Evolutionary conservation across 2,329 filamentous ascomycete species (phyloP), one percentile per base, ranked within the genome.

Genomic region (Sporothrix curviconia): DNA sequence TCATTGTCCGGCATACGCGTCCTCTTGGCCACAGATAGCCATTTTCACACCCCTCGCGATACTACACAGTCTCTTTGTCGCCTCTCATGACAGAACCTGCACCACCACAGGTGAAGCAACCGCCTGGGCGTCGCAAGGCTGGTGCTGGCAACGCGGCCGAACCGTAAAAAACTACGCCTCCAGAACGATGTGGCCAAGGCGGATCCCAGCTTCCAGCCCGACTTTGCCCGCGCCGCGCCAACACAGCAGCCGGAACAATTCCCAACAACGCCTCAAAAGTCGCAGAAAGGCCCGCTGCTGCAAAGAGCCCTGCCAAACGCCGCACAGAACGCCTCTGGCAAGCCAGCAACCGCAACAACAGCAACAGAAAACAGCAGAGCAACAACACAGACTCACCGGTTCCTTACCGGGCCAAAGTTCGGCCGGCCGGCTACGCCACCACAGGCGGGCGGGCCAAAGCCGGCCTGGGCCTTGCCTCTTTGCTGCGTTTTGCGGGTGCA

Each of bases 401-500:
- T 28, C 70, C 69, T 24, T n/a, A n/a, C n/a, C n/a, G n/a, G n/a
- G 65, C 67, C 22, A 74, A 69, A 17, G 67, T n/a, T n/a, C n/a
- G n/a, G n/a, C 69, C 17, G 74, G 70, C 28, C 73, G 73, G 22
- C 72, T 49, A 82, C 78, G 22, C 74, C 74, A 12, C 72, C 74
- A 11, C 74, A 77, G 52, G 73, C 72, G 15, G 67, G 68, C 8
- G 69, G 72, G 30, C 68, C 75, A 62, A 79, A 78, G 66, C 71
- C 78, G 46, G 3, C 47, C 3, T 52, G 42, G 39, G 25, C 42
- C 14, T 19, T 25, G 14, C 5, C 42, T 1, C n/a, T 72, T 72
- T 50, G 77, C 83, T 59, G 85, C 87, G 46, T 99, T n/a, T 96
- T 72, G 94, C 94, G 39, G 94, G 92, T 14, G 88, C 92, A 34